Percentiles rank a stretch among this genome's conserved stretches.
Conservation (phyloP, 1,284 basidiomycete species). For the Trichosporon sp. region DNA sequence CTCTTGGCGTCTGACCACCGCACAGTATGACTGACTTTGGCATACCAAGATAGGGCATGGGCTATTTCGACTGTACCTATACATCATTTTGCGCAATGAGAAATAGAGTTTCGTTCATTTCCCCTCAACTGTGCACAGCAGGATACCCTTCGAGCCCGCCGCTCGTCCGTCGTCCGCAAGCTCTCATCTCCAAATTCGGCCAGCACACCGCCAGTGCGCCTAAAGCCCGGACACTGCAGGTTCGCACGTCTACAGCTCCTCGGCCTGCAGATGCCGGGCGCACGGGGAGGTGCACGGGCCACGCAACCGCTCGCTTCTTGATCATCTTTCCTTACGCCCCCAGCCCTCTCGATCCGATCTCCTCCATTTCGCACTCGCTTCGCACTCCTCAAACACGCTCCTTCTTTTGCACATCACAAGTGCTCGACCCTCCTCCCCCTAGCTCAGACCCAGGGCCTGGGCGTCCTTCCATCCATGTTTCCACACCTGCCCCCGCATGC, state of each 20-base stretch:
- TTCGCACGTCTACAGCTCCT: neutral
- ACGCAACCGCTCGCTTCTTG: neutral
- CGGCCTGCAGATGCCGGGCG: no score
- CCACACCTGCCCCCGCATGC: no score
- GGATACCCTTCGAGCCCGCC: neutral
- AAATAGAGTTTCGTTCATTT: neutral
- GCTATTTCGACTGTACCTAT: neutral
- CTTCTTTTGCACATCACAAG: neutral
- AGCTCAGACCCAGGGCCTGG: no score
- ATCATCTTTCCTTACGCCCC: neutral
- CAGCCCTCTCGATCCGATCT: neutral
- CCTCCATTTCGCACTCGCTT: neutral
- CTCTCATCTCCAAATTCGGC: neutral
- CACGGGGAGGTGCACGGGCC: no score
- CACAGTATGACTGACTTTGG: neutral
- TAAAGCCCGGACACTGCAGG: no score
- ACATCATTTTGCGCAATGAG: constrained; percentile 12
- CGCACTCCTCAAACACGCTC: constrained; percentile 7
- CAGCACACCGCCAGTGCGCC: no score
- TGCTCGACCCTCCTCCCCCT: neutral
- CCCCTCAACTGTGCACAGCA: neutral
- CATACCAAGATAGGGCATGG: neutral
- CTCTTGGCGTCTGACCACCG: neutral
- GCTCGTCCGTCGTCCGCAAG: neutral
- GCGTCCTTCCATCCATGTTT: neutral